Evolutionary conservation across 106 monocot species (phyloP), one percentile per base, ranked within the genome.

Genomic region (Dioscorea alata): DNA sequence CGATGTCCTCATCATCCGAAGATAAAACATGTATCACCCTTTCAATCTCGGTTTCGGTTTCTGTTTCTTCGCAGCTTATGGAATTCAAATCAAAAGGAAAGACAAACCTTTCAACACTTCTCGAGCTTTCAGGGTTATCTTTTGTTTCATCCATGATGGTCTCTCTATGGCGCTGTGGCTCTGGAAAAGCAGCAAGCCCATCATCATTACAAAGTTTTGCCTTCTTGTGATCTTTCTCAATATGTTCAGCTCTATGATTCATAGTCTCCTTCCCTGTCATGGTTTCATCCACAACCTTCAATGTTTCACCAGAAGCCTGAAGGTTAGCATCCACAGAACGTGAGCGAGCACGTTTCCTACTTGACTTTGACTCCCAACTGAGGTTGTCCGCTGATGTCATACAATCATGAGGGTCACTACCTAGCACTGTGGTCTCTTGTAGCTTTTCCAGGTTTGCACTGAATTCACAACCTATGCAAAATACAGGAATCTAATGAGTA

Each of bases 1-100:
- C 25, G 1, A 8, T 4, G 2, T 77, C 84, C 51, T 89, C 76
- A 60, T 87, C 74, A 23, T 82, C 76, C 4, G 69, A 79, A 23
- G 74, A 76, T 48, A 79, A 49, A 23, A 76, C 61, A 61, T 75
- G 60, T 70, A 80, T 69, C 8, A 64, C 7, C 42, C 42, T 42
- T 42, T 42, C 42, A 0, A 10, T 42, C 10, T 42, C 42, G 6
- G 42, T 6, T 42, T 42, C 42, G 2, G 42, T 10, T 17, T 67
- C 66, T 28, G 61, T 42, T 20, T 61, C 73, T 3, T 22, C 1
- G 25, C 67, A 64, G 50, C 33, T 66, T 9, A 57, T 22, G 24
- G 77, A 67, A 60, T 18, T 32, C 13, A 67, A 57, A 50, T 75
- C 64, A 31, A 72, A 52, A 22, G 83, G 73, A 66, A 89, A 84